phyloP scores from a whole-genome alignment of 139 green algal genomes.

The Coelastrella sp. region DNA sequence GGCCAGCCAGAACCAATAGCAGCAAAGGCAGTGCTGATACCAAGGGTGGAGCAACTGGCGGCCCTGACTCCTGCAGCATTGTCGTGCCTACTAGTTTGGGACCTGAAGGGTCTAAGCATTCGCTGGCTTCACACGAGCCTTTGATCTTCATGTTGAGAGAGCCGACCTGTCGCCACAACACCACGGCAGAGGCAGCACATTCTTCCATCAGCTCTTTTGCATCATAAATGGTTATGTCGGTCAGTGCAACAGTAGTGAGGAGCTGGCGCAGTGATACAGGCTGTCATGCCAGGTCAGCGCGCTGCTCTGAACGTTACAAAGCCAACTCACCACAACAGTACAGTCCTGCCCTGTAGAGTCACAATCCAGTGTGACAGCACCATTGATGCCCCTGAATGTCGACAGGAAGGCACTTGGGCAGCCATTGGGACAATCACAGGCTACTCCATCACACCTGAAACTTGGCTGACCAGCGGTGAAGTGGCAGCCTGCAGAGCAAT shows the following conservation, averaged over 20 bases:
- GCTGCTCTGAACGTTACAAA: not conserved
- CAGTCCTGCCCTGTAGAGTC: conserved; percentile 13
- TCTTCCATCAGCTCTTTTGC: too few species aligned
- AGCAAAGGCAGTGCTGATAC: conserved; percentile 65
- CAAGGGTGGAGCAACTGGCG: conserved; percentile 36
- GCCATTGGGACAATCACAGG: conserved; percentile 57
- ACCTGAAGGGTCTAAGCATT: conserved; percentile 15
- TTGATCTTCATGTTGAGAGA: conserved; percentile 31
- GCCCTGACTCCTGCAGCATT: conserved; percentile 38
- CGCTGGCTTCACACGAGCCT: conserved; percentile 18
- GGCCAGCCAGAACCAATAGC: conserved; percentile 44
- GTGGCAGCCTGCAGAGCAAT: conserved; percentile 42
- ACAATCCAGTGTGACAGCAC: conserved; percentile 34
- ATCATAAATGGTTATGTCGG: too few species aligned
- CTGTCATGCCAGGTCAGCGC: too few species aligned
- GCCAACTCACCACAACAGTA: conserved; percentile 23
- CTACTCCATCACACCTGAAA: conserved; percentile 54
- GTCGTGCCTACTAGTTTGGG: conserved; percentile 8
- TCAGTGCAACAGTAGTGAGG: too few species aligned
- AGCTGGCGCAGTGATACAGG: too few species aligned
- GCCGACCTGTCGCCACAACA: not conserved
- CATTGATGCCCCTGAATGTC: conserved; percentile 32
- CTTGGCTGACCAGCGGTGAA: conserved; percentile 53
- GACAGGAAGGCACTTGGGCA: conserved; percentile 14
- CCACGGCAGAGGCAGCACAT: not conserved